Evolutionary conservation across 495 filamentous ascomycete species (phyloP).

Genomic region (Neurospora tetraspora): DNA sequence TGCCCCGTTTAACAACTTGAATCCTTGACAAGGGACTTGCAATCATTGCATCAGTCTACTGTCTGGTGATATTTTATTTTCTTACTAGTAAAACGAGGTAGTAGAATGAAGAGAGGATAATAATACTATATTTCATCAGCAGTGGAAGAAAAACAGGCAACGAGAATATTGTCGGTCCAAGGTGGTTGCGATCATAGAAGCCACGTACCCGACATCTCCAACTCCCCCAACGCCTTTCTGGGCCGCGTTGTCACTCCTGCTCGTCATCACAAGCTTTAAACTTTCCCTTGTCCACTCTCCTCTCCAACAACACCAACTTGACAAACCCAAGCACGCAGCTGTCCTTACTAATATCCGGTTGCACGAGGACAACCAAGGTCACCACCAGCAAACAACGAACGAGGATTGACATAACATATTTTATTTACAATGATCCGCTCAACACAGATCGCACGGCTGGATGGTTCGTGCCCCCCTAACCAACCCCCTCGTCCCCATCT

Average conservation of each 20-base stretch:
- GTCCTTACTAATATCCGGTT: background rate
- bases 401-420: background rate
- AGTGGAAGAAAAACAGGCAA: background rate
- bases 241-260: background rate
- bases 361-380: background rate
- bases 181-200: background rate
- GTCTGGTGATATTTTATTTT: background rate
- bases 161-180: background rate
- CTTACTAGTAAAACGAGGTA: background rate
- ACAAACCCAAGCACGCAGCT: background rate
- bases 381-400: background rate
- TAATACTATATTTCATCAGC: background rate
- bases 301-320: background rate
- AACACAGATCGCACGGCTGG: slow-evolving; percentile 86
- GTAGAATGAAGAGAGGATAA: background rate
- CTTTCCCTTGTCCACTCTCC: background rate
- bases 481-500: background rate
- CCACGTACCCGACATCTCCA: background rate
- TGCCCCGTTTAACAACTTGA: background rate
- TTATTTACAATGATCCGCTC: slow-evolving; percentile 72
- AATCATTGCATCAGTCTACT: background rate
- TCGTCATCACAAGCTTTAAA: background rate
- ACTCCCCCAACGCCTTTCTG: background rate
- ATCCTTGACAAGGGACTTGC: background rate
- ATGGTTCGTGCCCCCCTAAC: slow-evolving; percentile 50